Conservation (phyloP, 1,284 basidiomycete species). For the Phellinidium pouzarii region DNA sequence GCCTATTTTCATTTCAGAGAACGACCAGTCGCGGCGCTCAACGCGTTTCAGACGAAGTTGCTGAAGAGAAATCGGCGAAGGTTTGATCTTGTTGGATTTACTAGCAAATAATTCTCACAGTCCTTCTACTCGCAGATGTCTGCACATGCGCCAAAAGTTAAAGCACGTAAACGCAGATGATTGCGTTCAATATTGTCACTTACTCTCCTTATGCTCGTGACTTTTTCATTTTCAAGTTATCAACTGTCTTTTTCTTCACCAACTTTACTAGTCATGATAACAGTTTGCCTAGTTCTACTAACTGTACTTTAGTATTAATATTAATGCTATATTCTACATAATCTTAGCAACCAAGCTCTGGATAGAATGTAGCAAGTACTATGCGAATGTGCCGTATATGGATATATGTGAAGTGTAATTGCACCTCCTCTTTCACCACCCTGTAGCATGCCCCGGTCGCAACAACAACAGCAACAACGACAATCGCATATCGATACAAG, state of each 20-base stretch:
- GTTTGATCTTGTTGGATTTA: background rate
- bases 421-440: slow-evolving; percentile 6
- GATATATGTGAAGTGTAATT: no score
- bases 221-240: background rate
- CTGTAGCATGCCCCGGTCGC: slow-evolving; percentile 16
- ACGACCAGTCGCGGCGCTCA: background rate
- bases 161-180: slow-evolving; percentile 12
- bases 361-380: no score
- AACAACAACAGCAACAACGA: slow-evolving; percentile 16
- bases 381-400: no score
- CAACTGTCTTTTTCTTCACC: background rate
- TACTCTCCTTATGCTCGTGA: background rate
- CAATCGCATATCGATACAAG: slow-evolving; percentile 3
- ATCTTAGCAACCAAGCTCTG: no score
- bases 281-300: no score
- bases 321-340: no score
- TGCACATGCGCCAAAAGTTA: slow-evolving; percentile 1
- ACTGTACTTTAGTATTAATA: no score
- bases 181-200: background rate
- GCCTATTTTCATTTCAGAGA: background rate
- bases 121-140: background rate
- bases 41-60: background rate
- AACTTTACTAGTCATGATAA: no score
- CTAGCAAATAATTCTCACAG: background rate
- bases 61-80: background rate